Evolutionary conservation across 192 early-diverging fungal species (phyloP).

Genomic region (Geosiphon pyriformis): DNA sequence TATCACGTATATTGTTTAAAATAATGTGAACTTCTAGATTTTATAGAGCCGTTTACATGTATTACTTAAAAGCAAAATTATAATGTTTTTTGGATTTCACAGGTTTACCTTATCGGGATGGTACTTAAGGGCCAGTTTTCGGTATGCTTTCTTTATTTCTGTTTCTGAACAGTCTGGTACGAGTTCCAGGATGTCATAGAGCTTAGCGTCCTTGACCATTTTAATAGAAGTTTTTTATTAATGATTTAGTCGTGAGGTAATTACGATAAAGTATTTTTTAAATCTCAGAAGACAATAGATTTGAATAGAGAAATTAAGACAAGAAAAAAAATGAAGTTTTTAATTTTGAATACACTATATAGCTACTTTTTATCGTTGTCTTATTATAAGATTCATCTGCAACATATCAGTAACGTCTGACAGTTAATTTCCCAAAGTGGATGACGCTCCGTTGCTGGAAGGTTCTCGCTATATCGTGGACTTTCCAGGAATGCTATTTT

Average conservation of each 20-base stretch:
- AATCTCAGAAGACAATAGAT: background rate
- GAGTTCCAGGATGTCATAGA: conserved; percentile 87
- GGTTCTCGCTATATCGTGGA: background rate
- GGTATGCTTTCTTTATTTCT: conserved; percentile 95
- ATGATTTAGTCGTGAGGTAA: background rate
- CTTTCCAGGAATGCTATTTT: too few relatives aligned
- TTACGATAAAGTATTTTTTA: background rate
- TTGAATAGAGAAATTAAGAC: background rate
- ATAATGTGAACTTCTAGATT: background rate
- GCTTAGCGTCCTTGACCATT: conserved; percentile 72
- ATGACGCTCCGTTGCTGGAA: background rate
- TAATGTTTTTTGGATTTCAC: too few relatives aligned
- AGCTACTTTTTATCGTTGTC: background rate
- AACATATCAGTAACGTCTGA: background rate
- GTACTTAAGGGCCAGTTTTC: conserved; percentile 89
- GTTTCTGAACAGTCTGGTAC: conserved; percentile 61
- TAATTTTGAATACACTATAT: background rate
- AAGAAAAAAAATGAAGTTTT: background rate
- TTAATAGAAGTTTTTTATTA: background rate
- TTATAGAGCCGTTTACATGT: too few relatives aligned
- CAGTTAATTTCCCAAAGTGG: background rate
- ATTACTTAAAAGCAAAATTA: too few relatives aligned
- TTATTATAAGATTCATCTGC: background rate
- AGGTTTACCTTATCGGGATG: conserved; percentile 79
- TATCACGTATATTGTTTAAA: background rate